Evolutionary conservation across 106 monocot species (phyloP).

Genomic region (Dendrobium nobile): DNA sequence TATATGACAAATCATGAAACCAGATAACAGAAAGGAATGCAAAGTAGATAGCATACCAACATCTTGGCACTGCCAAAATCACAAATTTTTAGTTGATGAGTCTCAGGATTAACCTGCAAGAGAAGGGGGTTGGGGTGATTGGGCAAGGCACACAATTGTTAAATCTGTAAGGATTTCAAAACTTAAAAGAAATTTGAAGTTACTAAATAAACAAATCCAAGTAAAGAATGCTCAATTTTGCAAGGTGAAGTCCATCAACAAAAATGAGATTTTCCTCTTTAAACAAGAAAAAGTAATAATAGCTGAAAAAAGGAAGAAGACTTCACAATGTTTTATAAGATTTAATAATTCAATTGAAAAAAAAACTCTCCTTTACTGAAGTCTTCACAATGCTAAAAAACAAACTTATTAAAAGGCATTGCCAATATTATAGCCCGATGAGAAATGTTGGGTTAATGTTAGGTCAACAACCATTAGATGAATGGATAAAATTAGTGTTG

Average conservation of each 20-base stretch:
- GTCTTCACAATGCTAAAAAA: too few species aligned
- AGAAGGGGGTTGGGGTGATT: background rate
- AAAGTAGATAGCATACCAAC: constrained; percentile 38
- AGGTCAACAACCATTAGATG: background rate
- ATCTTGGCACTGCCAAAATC: constrained; percentile 97
- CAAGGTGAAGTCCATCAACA: background rate
- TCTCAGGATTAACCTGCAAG: constrained; percentile 60
- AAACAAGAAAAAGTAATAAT: background rate
- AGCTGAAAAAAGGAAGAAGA: background rate
- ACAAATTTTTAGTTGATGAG: constrained; percentile 81
- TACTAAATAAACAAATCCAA: background rate
- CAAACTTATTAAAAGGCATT: background rate
- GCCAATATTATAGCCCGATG: background rate
- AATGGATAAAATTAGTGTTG: background rate
- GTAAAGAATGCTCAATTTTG: background rate
- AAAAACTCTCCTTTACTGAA: background rate
- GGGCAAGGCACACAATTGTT: background rate
- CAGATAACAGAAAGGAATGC: background rate
- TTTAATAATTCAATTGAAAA: background rate
- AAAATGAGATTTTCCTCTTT: background rate
- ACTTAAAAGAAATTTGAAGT: background rate
- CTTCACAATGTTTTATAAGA: background rate
- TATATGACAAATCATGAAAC: background rate
- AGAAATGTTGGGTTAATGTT: background rate
- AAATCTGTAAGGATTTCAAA: background rate